Conservation (phyloP, 208 protist genomes). For the Acanthamoeba royreba region DNA sequence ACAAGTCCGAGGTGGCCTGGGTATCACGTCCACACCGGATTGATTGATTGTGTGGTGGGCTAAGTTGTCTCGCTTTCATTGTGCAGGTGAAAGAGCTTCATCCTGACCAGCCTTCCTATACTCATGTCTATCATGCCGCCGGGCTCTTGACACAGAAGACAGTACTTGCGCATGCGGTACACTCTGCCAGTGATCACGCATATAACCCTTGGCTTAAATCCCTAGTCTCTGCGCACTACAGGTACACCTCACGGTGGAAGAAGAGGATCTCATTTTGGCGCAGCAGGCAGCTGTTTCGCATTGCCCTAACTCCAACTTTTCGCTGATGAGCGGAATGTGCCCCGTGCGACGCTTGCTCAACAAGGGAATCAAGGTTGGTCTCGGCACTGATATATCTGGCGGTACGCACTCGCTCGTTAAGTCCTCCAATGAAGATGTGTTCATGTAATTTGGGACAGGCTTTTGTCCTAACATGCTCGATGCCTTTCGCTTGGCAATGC, state of each 20-base stretch:
- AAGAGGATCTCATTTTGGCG: constrained; percentile 41
- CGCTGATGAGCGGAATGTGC: constrained; percentile 48
- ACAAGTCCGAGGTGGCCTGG: too few species aligned
- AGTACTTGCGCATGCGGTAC: constrained; percentile 66
- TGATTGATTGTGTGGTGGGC: too few species aligned
- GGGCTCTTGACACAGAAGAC: constrained; percentile 62
- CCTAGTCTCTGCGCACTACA: background rate
- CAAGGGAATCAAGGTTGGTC: constrained; percentile 65
- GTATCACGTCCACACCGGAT: too few species aligned
- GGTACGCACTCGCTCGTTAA: background rate
- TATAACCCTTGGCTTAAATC: background rate
- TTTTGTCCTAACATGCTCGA: constrained; percentile 48
- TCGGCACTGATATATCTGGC: constrained; percentile 72
- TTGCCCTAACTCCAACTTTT: constrained; percentile 73
- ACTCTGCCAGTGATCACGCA: background rate
- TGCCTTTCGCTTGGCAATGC: constrained; percentile 56
- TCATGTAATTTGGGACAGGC: background rate
- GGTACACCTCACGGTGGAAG: constrained; percentile 64
- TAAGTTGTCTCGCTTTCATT: too few species aligned
- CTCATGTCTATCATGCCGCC: constrained; percentile 60
- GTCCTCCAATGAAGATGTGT: background rate
- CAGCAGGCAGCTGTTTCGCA: constrained; percentile 45
- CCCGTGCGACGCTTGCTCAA: constrained; percentile 34
- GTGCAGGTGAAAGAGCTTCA: constrained; percentile 52
- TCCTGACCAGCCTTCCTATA: constrained; percentile 53